A percentile compares a stretch with the other conserved stretches of the same genome.
Conservation (phyloP, 176 grass and related monocot species). For the Pontederia crassipes region DNA sequence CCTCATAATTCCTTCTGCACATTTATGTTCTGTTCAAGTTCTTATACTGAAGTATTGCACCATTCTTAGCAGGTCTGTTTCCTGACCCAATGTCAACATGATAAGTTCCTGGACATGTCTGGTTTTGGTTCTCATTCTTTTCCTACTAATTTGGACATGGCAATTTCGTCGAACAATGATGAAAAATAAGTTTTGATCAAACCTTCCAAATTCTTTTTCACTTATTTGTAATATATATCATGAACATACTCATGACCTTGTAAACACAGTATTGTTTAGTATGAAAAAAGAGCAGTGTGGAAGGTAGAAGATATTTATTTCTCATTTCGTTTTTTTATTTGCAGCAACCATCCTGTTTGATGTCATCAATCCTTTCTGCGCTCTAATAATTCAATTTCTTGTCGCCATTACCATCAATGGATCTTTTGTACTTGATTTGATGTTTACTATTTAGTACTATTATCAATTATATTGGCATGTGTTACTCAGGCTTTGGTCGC, state of each 20-base stretch:
- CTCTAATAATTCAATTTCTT: no score
- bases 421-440: no score
- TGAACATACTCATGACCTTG: constrained; percentile 58
- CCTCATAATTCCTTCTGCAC: constrained; percentile 7
- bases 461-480: no score
- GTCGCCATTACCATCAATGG: no score
- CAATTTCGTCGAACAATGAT: constrained; percentile 60
- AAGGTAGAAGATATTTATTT: no score
- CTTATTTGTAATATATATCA: constrained; percentile 21
- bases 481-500: no score
- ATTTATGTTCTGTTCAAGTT: background rate
- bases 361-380: no score
- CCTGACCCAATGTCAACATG: constrained; percentile 67
- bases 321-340: no score
- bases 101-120: constrained; percentile 54
- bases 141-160: constrained; percentile 69
- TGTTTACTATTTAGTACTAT: no score
- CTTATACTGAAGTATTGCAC: constrained; percentile 1
- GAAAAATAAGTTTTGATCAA: constrained; percentile 58
- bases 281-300: no score
- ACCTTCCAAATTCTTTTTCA: background rate
- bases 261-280: background rate
- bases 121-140: constrained; percentile 30
- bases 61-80: constrained; percentile 53
- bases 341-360: no score